Conservation (phyloP, 2,329 filamentous ascomycete genomes). For the Trematosphaeria pertusa region DNA sequence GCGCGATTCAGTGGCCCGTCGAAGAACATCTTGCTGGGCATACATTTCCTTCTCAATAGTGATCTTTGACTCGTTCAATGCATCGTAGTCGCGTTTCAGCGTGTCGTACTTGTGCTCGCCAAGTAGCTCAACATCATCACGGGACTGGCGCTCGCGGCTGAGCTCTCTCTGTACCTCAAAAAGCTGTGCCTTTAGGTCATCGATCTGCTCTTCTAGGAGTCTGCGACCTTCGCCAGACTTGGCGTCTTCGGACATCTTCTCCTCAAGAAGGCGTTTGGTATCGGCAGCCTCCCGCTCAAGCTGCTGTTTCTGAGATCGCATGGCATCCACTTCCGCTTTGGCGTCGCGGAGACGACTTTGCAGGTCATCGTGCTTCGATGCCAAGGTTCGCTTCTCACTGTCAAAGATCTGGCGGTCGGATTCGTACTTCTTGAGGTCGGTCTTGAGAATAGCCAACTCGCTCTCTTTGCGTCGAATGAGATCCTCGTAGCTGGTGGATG, state of each 20-base stretch:
- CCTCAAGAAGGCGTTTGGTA: slow-evolving; percentile 83
- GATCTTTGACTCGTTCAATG: slow-evolving; percentile 92
- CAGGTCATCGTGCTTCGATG: slow-evolving; percentile 79
- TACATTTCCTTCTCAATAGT: slow-evolving; percentile 98
- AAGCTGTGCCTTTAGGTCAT: slow-evolving; percentile 84
- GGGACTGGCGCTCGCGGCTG: slow-evolving; percentile 88
- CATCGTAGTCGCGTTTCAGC: slow-evolving; percentile 83
- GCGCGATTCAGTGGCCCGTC: slow-evolving; percentile 83
- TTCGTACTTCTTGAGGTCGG: slow-evolving; percentile 83
- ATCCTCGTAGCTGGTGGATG: slow-evolving; percentile 94
- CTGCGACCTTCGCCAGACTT: slow-evolving; percentile 81
- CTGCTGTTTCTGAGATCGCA: slow-evolving; percentile 82
- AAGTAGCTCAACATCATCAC: slow-evolving; percentile 90
- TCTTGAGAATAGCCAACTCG: slow-evolving; percentile 83
- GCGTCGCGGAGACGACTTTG: slow-evolving; percentile 79
- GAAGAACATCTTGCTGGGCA: slow-evolving; percentile 88
- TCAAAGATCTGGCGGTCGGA: slow-evolving; percentile 80
- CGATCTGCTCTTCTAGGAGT: slow-evolving; percentile 84
- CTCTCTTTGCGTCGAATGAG: slow-evolving; percentile 93
- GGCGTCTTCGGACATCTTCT: slow-evolving; percentile 86
- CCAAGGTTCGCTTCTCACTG: slow-evolving; percentile 75
- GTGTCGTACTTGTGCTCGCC: slow-evolving; percentile 86
- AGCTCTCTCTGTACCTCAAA: slow-evolving; percentile 87
- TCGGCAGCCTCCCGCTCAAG: slow-evolving; percentile 89
- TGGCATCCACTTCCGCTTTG: slow-evolving; percentile 85